Conservation (phyloP, 2,329 filamentous ascomycete genomes). For the Cladophialophora yegresii region DNA sequence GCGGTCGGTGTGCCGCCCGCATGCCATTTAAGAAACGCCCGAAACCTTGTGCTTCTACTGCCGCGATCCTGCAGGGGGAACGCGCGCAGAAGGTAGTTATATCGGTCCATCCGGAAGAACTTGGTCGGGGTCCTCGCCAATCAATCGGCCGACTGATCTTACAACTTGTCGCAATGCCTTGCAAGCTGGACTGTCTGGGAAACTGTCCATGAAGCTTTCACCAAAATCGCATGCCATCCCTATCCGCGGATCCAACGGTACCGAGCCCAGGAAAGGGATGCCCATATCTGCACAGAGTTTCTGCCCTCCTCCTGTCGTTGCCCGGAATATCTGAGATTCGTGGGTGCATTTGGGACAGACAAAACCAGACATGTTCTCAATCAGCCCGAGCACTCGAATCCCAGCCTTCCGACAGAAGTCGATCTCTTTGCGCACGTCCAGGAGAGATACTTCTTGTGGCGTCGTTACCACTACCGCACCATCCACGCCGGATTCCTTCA, state of each 20-base stretch:
- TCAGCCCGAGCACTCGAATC: constrained; percentile 82
- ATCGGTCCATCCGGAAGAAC: constrained; percentile 45
- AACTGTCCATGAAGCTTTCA: constrained; percentile 94
- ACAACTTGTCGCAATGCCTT: constrained; percentile 80
- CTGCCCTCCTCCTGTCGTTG: constrained; percentile 84
- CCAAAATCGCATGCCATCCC: constrained; percentile 97
- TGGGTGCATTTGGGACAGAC: constrained; percentile 91
- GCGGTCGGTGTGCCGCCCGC: neutral
- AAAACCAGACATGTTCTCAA: constrained; percentile 98
- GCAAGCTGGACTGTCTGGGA: constrained; percentile 89
- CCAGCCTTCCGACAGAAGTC: constrained; percentile 96
- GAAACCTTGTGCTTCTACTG: neutral
- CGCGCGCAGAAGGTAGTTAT: constrained; percentile 5
- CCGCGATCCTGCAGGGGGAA: neutral
- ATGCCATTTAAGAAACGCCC: neutral
- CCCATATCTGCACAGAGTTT: constrained; percentile 80
- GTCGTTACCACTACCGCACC: constrained; percentile 93
- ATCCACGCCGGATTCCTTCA: constrained; percentile 89
- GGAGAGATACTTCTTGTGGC: constrained; percentile 85
- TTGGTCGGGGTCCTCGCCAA: constrained; percentile 63
- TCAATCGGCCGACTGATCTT: constrained; percentile 65
- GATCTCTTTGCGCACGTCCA: constrained; percentile 96
- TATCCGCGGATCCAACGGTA: constrained; percentile 89
- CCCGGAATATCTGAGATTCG: constrained; percentile 78
- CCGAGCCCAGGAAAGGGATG: constrained; percentile 83